Evolutionary conservation across 306 rosid genomes (phyloP), one percentile per base, ranked within the genome.

Genomic region (Argentina anserina): DNA sequence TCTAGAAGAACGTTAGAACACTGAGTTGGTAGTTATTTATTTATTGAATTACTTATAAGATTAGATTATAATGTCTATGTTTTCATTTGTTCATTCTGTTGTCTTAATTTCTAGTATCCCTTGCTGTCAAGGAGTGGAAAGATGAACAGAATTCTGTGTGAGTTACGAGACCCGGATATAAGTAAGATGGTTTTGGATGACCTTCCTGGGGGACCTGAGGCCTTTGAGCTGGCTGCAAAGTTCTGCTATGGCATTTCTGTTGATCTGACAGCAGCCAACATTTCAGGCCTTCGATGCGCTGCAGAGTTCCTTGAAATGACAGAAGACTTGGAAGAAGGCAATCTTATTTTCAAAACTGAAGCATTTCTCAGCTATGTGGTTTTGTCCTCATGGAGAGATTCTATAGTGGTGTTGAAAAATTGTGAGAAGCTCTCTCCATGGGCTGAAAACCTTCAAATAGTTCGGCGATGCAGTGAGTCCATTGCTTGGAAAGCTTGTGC

Each of bases 401-500:
- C 99, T 25, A 95, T 95, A 42, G 86, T 88, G 3, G 99, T 91
- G 60, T 81, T 91, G 84, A 95, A 95, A 80, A 95, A 93, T 81
- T 91, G 97, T 37, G 97, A 95, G 83, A 91, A 92, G 83, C 89
- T 95, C 69, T 90, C 97, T 0, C 99, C 99, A 0, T 95, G 99
- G 99, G 91, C 99, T 0, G 99, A 95, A 64, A 95, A 91, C 62
- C 96, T 95, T 39, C 99, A 95, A 76, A 95, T 95, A 20, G 97
- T 95, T 31, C 80, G 97, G 26, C 65, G 99, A 73, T 95, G 97
- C 85, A 90, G 97, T 8, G 99, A 95, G 81, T 95, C 99, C 33
- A 95, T 95, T 25, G 97, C 99, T 39, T 95, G 97, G 97, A 95
- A 95, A 69, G 97, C 99, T 42, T 95, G 99, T 77, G 97, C 99